These are phyloP conservation scores for Globisporangium solare DNA, from an alignment of 352 stramenopile genomes.

Conservation along the genomic window DNA sequence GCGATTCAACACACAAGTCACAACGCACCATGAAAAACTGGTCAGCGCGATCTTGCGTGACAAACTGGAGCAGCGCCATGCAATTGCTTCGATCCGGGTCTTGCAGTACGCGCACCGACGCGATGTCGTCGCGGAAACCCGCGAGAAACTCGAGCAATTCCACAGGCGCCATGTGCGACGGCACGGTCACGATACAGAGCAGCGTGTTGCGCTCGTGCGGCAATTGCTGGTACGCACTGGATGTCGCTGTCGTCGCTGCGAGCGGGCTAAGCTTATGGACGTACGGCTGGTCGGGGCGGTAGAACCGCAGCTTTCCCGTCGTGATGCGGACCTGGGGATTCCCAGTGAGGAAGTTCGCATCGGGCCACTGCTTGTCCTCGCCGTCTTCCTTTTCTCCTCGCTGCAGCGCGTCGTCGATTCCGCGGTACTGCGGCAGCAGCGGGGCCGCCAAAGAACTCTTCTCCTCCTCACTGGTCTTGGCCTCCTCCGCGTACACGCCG, in stretches of 20 bases:
- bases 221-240: conserved; percentile 27
- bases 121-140: conserved; percentile 66
- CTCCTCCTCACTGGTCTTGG: conserved; percentile 37
- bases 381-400: conserved; percentile 2
- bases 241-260: conserved; percentile 8
- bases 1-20: not conserved
- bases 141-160: conserved; percentile 83
- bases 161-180: conserved; percentile 79
- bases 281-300: conserved; percentile 63
- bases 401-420: conserved; percentile 3
- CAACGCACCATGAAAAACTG: conserved; percentile 63
- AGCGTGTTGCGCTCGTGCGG: conserved; percentile 69
- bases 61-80: conserved; percentile 84
- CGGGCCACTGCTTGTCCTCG: conserved; percentile 24
- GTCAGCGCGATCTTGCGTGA: conserved; percentile 69
- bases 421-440: conserved; percentile 17
- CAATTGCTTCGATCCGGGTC: conserved; percentile 80
- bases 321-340: conserved; percentile 77
- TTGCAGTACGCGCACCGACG: conserved; percentile 75
- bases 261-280: conserved; percentile 7
- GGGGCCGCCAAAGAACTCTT: conserved; percentile 18
- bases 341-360: conserved; percentile 60
- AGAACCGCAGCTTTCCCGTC: conserved; percentile 80
- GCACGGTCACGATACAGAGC: conserved; percentile 79
- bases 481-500: conserved; percentile 19